Percentiles rank a stretch among this genome's conserved stretches.
Evolutionary conservation across 495 filamentous ascomycete genomes (phyloP).

Genomic region (Zalerion maritima): DNA sequence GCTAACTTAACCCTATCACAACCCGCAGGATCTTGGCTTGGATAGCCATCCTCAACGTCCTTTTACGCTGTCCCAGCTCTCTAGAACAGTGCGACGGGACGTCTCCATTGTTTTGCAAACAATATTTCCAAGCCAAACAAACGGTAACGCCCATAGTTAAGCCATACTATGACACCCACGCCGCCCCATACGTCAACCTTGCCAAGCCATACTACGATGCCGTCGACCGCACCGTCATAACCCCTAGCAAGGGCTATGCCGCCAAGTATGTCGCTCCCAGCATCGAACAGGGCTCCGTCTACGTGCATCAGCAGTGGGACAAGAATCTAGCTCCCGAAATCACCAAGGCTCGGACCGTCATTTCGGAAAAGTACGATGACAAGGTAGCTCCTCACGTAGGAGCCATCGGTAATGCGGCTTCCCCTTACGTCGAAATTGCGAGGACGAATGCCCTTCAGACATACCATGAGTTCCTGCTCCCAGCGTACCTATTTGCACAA

Average conservation of each 20-base stretch:
- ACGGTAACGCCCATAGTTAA: constrained; percentile 58
- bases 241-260: constrained; percentile 48
- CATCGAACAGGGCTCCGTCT: constrained; percentile 47
- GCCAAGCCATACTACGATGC: constrained; percentile 58
- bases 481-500: constrained; percentile 52
- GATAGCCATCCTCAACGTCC: constrained; percentile 66
- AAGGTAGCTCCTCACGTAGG: constrained; percentile 61
- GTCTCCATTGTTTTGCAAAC: constrained; percentile 71
- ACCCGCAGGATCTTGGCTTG: constrained; percentile 59
- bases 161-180: constrained; percentile 79
- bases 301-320: constrained; percentile 61
- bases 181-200: constrained; percentile 65
- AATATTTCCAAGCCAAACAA: constrained; percentile 58
- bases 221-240: constrained; percentile 50
- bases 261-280: constrained; percentile 68
- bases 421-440: constrained; percentile 59
- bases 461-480: constrained; percentile 58
- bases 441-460: constrained; percentile 44
- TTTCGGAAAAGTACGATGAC: constrained; percentile 49
- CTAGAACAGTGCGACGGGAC: constrained; percentile 47
- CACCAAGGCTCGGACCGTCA: constrained; percentile 41
- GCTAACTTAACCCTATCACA: constrained; percentile 5
- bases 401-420: constrained; percentile 35
- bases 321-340: constrained; percentile 60
- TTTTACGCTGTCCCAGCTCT: constrained; percentile 69